These are phyloP conservation scores for Hibiscus trionum DNA, from an alignment of 345 rosid genomes.

Conservation along the genomic window DNA sequence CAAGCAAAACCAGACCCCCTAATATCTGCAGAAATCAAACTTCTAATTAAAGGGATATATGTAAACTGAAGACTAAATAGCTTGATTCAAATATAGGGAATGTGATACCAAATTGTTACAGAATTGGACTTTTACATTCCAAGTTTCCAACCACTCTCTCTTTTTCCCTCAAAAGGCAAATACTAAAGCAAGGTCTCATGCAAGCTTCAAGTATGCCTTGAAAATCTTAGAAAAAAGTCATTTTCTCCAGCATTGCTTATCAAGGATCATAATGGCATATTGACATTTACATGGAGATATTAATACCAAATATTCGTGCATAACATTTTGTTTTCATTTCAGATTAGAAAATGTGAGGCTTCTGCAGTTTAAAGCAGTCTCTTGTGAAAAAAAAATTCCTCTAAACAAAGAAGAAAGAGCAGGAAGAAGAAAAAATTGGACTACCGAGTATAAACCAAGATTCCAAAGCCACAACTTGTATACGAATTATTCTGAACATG, in stretches of 20 bases:
- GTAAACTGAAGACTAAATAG: not conserved
- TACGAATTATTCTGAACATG: not conserved
- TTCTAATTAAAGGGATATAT: conserved; percentile 16
- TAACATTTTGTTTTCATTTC: not conserved
- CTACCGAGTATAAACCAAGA: not conserved
- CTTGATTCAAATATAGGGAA: not conserved
- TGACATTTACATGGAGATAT: not conserved
- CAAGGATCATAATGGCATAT: not conserved
- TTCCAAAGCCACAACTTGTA: not conserved
- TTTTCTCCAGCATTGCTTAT: not conserved
- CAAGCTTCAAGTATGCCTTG: not conserved
- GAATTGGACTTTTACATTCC: not conserved
- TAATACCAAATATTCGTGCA: not conserved
- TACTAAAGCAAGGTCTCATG: conserved; percentile 5
- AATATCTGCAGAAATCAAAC: conserved; percentile 1
- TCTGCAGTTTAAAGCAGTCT: no score
- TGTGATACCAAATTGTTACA: not conserved
- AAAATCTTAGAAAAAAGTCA: not conserved
- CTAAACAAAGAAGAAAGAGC: not conserved
- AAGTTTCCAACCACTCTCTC: not conserved
- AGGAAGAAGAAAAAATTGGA: not conserved
- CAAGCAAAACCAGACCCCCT: conserved; percentile 32
- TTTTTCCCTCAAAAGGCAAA: not conserved
- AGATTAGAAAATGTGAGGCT: no score
- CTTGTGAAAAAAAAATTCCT: no score